Evolutionary conservation across 768 basidiomycete species (phyloP).

Genomic region (Inosperma sp.): DNA sequence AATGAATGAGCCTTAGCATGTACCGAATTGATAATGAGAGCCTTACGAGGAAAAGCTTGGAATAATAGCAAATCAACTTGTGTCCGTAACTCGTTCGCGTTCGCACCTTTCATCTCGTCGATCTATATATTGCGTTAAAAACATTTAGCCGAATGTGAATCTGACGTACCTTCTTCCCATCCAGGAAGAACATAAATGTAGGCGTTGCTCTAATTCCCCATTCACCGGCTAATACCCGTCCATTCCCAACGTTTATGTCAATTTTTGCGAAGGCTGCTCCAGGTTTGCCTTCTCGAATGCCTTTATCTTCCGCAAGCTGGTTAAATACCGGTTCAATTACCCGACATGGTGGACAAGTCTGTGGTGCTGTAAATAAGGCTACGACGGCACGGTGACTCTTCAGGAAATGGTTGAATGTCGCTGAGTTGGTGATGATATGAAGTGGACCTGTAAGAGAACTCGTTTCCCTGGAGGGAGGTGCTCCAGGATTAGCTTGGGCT

Average conservation of each 20-base stretch:
- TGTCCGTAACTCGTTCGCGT: constrained; percentile 62
- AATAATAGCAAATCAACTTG: constrained; percentile 73
- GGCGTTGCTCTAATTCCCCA: constrained; percentile 76
- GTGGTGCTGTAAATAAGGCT: constrained; percentile 70
- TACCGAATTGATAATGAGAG: constrained; percentile 18
- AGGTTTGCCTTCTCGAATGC: constrained; percentile 32
- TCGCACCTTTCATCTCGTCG: constrained; percentile 67
- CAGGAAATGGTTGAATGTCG: constrained; percentile 67
- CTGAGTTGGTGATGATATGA: constrained; percentile 67
- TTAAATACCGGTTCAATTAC: constrained; percentile 85
- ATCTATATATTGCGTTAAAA: constrained; percentile 35
- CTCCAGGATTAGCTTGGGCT: constrained; percentile 32
- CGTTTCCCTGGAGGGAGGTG: constrained; percentile 27
- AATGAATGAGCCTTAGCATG: background rate
- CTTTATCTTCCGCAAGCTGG: constrained; percentile 63
- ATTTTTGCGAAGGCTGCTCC: constrained; percentile 79
- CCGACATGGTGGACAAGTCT: constrained; percentile 72
- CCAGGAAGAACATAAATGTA: constrained; percentile 83
- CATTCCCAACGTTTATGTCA: constrained; percentile 70
- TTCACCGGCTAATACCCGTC: constrained; percentile 52
- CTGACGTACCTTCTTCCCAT: constrained; percentile 59
- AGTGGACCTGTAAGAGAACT: constrained; percentile 57
- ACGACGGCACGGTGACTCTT: constrained; percentile 65
- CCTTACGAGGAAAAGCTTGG: constrained; percentile 78
- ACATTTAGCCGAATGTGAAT: background rate